phyloP scores from a whole-genome alignment of 371 early-diverging fungal species.

The Smittium mucronatum region DNA sequence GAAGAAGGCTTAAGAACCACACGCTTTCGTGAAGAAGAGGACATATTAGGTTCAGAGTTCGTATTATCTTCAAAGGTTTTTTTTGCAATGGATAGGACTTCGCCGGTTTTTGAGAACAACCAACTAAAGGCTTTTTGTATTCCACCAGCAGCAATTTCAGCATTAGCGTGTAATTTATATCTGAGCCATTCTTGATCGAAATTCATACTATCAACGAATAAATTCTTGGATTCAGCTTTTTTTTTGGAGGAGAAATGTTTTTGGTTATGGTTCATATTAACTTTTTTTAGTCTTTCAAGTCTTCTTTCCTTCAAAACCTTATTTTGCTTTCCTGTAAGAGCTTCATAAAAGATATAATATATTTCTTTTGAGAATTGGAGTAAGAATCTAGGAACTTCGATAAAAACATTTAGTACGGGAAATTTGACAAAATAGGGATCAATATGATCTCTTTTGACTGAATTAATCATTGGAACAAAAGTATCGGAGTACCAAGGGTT shows the following conservation, averaged over 20 bases:
- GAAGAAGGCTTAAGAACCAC: not conserved
- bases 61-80: not conserved
- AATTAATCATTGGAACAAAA: not conserved
- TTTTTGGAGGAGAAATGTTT: not conserved
- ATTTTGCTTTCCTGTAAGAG: not conserved
- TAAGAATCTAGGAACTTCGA: not conserved
- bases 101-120: not conserved
- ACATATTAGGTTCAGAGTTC: not conserved
- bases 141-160: not conserved
- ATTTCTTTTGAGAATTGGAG: not conserved
- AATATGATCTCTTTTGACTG: not conserved
- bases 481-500: not conserved
- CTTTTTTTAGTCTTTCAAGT: not conserved
- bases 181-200: not conserved
- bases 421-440: not conserved
- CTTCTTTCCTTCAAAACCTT: constrained; percentile 3
- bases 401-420: not conserved
- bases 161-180: not conserved
- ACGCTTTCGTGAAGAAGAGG: not conserved
- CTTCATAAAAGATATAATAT: constrained; percentile 3
- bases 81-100: not conserved
- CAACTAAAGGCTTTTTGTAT: not conserved
- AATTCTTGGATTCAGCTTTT: not conserved
- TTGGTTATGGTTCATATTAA: not conserved
- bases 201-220: not conserved